A percentile compares a stretch with the other conserved stretches of the same genome.
These are phyloP conservation scores for Entophlyctis luteolus DNA, from an alignment of 192 early-diverging fungal genomes.

Conservation along the genomic window DNA sequence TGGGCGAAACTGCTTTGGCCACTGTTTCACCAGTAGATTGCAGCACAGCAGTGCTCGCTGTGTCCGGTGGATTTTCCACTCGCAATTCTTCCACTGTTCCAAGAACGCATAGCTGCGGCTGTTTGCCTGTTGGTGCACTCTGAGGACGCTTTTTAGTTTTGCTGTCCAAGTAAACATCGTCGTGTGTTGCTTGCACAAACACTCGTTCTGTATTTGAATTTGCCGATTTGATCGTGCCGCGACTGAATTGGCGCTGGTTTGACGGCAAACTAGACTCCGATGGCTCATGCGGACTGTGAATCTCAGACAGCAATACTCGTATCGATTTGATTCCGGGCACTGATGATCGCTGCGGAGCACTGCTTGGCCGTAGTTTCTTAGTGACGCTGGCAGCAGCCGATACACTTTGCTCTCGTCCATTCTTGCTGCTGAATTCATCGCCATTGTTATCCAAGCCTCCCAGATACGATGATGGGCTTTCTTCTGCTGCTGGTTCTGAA, in stretches of 20 bases:
- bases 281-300: not conserved
- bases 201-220: not conserved
- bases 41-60: no score
- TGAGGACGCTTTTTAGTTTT: not conserved
- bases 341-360: constrained; percentile 2
- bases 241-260: not conserved
- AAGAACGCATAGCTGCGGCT: no score
- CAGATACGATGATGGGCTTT: not conserved
- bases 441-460: not conserved
- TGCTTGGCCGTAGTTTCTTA: not conserved
- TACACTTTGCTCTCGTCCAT: not conserved
- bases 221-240: not conserved
- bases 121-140: no score
- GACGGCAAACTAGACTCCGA: not conserved
- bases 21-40: no score
- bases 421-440: not conserved
- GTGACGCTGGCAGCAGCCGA: not conserved
- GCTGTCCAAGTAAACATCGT: not conserved
- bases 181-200: not conserved
- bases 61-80: no score
- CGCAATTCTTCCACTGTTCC: no score
- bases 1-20: no score
- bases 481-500: not conserved
- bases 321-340: constrained; percentile 18
- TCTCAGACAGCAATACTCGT: constrained; percentile 16